Evolutionary conservation across 257 asterid genomes (phyloP).

Genomic region (Solanum clarkiae): DNA sequence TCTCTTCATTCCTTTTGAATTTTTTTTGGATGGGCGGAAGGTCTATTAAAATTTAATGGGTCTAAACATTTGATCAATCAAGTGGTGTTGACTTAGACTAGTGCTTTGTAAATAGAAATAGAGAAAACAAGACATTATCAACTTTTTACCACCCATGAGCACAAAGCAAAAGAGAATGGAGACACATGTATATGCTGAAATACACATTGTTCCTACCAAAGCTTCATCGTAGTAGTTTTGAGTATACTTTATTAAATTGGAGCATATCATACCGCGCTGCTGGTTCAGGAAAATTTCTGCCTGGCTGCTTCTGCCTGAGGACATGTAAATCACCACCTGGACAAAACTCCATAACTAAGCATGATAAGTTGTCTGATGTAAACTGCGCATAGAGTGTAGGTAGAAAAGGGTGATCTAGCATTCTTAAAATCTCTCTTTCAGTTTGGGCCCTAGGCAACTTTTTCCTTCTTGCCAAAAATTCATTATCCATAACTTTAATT

Average conservation of each 20-base stretch:
- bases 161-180: not conserved
- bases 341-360: slow-evolving; percentile 93
- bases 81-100: not conserved
- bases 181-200: not conserved
- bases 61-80: not conserved
- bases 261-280: slow-evolving; percentile 62
- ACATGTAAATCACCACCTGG: slow-evolving; percentile 95
- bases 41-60: not conserved
- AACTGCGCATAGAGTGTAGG: slow-evolving; percentile 87
- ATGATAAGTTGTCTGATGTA: slow-evolving; percentile 66
- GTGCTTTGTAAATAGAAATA: not conserved
- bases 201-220: not conserved
- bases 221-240: not conserved
- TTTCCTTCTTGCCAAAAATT: slow-evolving; percentile 61
- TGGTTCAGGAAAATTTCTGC: slow-evolving; percentile 62
- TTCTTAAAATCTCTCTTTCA: slow-evolving; percentile 77
- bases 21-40: not conserved
- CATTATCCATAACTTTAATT: slow-evolving; percentile 90
- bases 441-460: slow-evolving; percentile 80
- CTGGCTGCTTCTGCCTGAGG: slow-evolving; percentile 79
- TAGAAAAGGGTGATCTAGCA: slow-evolving; percentile 94
- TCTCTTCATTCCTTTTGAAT: not conserved
- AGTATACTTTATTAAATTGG: not conserved
- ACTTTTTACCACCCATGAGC: not conserved
- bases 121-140: not conserved